Percentiles rank a stretch among this genome's conserved stretches.
phyloP scores from a whole-genome alignment of 805 yeast genomes.

The Kodamaea neixiangensis region DNA sequence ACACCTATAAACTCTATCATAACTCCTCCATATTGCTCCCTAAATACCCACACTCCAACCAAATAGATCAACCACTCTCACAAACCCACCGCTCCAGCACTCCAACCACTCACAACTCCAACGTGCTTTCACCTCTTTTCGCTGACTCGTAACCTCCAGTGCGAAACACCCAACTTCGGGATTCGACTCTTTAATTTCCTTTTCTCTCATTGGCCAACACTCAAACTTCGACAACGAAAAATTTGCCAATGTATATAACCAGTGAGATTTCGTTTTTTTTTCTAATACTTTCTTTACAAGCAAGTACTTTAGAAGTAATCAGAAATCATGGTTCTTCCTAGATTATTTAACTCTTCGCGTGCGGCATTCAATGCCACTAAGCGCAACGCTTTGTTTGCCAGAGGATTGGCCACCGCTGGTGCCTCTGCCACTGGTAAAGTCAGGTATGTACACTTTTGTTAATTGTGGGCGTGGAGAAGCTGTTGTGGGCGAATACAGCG shows the following conservation, averaged over 20 bases:
- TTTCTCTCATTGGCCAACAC: neutral
- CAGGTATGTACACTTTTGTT: conserved; percentile 58
- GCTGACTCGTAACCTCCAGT: neutral
- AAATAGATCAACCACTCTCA: too few species aligned
- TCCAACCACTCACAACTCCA: neutral
- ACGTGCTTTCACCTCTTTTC: neutral
- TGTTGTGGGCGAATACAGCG: neutral
- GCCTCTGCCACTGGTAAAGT: conserved; percentile 79
- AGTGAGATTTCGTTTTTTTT: conserved; percentile 11
- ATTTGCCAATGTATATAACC: conserved; percentile 11
- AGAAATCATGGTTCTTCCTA: conserved; percentile 53
- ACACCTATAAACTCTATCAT: too few species aligned
- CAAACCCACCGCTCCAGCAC: neutral
- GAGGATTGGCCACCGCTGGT: conserved; percentile 72
- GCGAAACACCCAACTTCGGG: neutral
- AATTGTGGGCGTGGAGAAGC: neutral
- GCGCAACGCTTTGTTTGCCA: conserved; percentile 74
- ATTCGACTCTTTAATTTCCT: neutral
- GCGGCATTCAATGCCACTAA: conserved; percentile 87
- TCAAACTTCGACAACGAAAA: conserved; percentile 6
- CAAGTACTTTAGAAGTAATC: conserved; percentile 14
- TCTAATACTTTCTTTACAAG: conserved; percentile 11
- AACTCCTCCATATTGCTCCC: too few species aligned
- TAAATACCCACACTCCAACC: too few species aligned
- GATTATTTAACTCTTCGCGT: conserved; percentile 63